Evolutionary conservation across 306 rosid genomes (phyloP).

Genomic region (cucumber (Cucumis sativus)): DNA sequence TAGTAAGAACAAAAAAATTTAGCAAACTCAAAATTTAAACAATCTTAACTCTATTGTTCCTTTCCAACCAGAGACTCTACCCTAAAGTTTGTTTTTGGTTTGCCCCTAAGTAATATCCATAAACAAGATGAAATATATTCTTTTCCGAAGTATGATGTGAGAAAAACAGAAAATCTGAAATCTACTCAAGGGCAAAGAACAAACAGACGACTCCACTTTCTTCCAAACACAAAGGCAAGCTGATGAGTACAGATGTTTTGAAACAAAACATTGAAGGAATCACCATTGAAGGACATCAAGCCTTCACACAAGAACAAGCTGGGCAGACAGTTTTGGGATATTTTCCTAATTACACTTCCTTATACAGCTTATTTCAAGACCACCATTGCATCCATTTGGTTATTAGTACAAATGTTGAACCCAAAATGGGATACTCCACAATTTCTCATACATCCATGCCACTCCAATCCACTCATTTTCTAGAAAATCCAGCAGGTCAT

Average conservation of each 20-base stretch:
- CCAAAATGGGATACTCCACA: background rate
- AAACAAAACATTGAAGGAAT: background rate
- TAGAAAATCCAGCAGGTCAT: background rate
- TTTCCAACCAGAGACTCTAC: background rate
- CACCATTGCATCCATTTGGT: background rate
- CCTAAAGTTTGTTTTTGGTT: background rate
- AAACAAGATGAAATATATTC: background rate
- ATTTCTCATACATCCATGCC: background rate
- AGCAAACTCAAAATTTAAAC: background rate
- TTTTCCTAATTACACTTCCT: background rate
- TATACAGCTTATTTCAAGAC: background rate
- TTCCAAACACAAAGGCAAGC: background rate
- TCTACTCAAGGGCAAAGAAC: background rate
- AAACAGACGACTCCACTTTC: background rate
- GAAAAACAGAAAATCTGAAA: background rate
- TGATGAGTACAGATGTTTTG: background rate
- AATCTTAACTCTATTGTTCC: background rate
- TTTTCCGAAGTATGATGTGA: background rate
- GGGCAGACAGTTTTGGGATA: background rate
- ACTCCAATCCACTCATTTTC: background rate
- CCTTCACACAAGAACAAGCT: background rate
- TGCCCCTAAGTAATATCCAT: background rate
- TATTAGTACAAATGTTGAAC: background rate
- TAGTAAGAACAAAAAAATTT: background rate
- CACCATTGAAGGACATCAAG: background rate